Evolutionary conservation across 2,329 filamentous ascomycete species (phyloP).

Genomic region (Stagonosporopsis cucurbitacearum): DNA sequence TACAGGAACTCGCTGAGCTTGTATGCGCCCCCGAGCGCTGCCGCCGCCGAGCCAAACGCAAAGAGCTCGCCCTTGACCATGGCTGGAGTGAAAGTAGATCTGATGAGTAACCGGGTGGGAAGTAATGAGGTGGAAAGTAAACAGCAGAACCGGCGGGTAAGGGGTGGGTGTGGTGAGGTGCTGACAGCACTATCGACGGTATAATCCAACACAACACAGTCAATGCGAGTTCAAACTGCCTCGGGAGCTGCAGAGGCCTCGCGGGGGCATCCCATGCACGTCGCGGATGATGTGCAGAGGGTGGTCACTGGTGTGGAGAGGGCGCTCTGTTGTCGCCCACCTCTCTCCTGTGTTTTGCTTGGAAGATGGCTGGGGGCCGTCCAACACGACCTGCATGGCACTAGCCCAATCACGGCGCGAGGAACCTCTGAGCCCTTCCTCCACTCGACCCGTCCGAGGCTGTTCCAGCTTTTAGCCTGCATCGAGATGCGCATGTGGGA

Average conservation of each 20-base stretch:
- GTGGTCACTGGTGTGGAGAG: slow-evolving; percentile 30
- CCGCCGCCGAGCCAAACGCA: slow-evolving; percentile 41
- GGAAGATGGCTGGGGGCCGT: slow-evolving; percentile 18
- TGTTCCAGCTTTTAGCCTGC: slow-evolving; percentile 11
- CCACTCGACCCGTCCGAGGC: slow-evolving; percentile 30
- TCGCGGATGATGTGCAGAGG: slow-evolving; percentile 33
- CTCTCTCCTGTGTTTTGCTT: slow-evolving; percentile 17
- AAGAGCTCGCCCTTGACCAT: slow-evolving; percentile 45
- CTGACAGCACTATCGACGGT: no score
- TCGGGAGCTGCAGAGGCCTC: slow-evolving; percentile 37
- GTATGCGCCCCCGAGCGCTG: slow-evolving; percentile 47
- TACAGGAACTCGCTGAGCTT: slow-evolving; percentile 48
- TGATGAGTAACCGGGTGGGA: no score
- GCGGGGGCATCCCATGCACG: slow-evolving; percentile 44
- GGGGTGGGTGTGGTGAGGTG: background rate
- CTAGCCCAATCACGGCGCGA: slow-evolving; percentile 20
- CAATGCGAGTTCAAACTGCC: slow-evolving; percentile 30
- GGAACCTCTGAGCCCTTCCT: slow-evolving; percentile 21
- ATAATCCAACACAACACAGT: no score
- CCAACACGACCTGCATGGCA: slow-evolving; percentile 13
- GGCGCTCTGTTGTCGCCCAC: slow-evolving; percentile 17
- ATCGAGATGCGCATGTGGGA: slow-evolving; percentile 11
- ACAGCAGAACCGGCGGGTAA: no score
- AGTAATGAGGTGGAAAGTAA: no score
- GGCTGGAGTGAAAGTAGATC: no score